Evolutionary conservation across 1,284 basidiomycete genomes (phyloP), one percentile per base, ranked within the genome.

Genomic region (Gymnopus androsaceus): DNA sequence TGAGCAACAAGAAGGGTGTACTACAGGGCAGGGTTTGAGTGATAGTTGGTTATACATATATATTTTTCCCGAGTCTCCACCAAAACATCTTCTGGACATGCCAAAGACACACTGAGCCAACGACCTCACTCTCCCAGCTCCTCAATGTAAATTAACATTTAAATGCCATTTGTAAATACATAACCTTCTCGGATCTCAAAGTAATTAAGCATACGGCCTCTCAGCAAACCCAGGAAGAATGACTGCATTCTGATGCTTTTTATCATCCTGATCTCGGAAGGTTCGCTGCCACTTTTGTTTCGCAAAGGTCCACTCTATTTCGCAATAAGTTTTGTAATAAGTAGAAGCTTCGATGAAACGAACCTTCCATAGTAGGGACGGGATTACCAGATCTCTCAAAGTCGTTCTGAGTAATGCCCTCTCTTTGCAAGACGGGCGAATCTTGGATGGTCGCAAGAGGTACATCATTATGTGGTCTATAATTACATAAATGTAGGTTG

Each of bases 251-350:
- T 46, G 33, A 37, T 46, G 52, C 21, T 54, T 21, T 12, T 36
- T 25, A 27, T 55, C 34, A 46, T 66, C 56, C 58, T 67, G 69
- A 42, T 63, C 69, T 63, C n/a, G n/a, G n/a, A n/a, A n/a, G n/a
- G 72, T 72, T 54, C 75, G 69, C 63, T 78, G 76, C 76, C 76
- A 78, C 61, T 75, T 76, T 63, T 78, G 76, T 65, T 77, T 78
- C 37, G 74, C 73, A 59, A 77, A 76, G 4, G 75, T 77, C 74
- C 74, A 77, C 57, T 75, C 75, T 77, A 55, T 31, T 31, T 3
- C 6, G 5, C 25, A n/a, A 31, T 12, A 28, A 4, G 34, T n/a
- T 15, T 27, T 15, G 17, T 14, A 11, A 40, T 8, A 41, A 27
- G 25, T 27, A 50, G 46, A 12, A 17, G 28, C 14, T 3, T 21